Conservation (phyloP, 768 basidiomycete genomes). For the Saitozyma podzolica region DNA sequence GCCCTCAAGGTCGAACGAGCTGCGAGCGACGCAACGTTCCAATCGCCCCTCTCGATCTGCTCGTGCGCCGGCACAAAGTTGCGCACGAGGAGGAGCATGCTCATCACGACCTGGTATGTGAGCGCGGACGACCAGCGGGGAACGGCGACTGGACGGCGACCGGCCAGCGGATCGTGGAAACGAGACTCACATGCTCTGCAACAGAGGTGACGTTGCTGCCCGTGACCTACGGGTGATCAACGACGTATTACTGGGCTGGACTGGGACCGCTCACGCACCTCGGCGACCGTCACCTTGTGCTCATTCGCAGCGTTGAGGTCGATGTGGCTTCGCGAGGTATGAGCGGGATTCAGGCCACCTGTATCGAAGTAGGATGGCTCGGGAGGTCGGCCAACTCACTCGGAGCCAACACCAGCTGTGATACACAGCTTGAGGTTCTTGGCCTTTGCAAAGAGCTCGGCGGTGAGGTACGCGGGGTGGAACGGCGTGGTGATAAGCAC, state of each 20-base stretch:
- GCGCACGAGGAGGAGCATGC: conserved; percentile 83
- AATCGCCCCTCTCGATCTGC: conserved; percentile 73
- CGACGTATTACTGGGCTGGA: no score
- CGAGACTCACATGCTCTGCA: conserved; percentile 61
- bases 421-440: conserved; percentile 86
- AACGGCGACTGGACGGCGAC: no score
- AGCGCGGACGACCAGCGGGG: not conserved
- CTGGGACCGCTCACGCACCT: conserved; percentile 42
- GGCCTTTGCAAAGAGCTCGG: conserved; percentile 59
- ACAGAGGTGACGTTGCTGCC: conserved; percentile 85
- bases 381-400: conserved; percentile 61
- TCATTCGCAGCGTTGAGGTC: conserved; percentile 86
- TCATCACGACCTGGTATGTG: conserved; percentile 59
- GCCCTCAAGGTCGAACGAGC: conserved; percentile 83
- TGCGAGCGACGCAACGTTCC: conserved; percentile 84
- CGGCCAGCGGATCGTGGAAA: no score
- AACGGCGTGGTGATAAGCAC: conserved; percentile 50
- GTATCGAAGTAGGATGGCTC: no score
- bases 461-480: conserved; percentile 51
- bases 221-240: conserved; percentile 9
- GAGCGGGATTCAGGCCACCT: no score
- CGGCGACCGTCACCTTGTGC: conserved; percentile 73
- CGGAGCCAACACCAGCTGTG: conserved; percentile 87
- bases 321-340: conserved; percentile 24
- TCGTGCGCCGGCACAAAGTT: conserved; percentile 77